Evolutionary conservation across 805 yeast species (phyloP), one percentile per base, ranked within the genome.

Genomic region (Scheffersomyces amazonensis): DNA sequence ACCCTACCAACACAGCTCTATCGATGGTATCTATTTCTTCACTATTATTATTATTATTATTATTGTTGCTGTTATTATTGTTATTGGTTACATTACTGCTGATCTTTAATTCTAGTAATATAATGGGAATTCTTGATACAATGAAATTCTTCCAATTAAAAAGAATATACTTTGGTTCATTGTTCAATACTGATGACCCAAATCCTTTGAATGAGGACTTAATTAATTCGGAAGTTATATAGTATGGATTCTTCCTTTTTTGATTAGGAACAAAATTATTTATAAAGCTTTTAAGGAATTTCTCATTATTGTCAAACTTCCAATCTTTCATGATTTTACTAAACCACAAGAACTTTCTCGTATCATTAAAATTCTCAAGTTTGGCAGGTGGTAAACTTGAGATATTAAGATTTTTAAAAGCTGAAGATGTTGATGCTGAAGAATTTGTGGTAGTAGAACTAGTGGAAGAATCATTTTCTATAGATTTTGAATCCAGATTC

Each of bases 71-170:
- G 24, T 22, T 35, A 13, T 44, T 29, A 33, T 51, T 52, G n/a
- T n/a, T n/a, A 31, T 10, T 10, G 9, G 9, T 20, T 7, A 7
- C 9, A 13, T 34, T 33, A 2, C 24, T 23, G 23, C 21, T 35
- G 13, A 45, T 28, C 34, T 51, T 52, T 13, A 53, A 48, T 10
- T 39, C 36, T 13, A 50, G 42, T 8, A 66, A 37, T 9, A 61
- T 43, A 6, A 40, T 40, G 2, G 68, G 64, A 7, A 66, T 30
- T 27, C 58, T 44, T 12, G 66, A 52, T 3, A 58, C 46, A 4
- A 69, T 49, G 40, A 58, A 69, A 38, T 56, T 66, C 31, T 53
- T 50, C 66, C 69, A 66, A 44, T 63, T 65, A 46, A 56, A 58
- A 5, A 50, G 35, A 12, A 64, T 49, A 36, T 52, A 61, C 3